phyloP scores from a whole-genome alignment of 805 yeast genomes.

The Lachancea thermotolerans region DNA sequence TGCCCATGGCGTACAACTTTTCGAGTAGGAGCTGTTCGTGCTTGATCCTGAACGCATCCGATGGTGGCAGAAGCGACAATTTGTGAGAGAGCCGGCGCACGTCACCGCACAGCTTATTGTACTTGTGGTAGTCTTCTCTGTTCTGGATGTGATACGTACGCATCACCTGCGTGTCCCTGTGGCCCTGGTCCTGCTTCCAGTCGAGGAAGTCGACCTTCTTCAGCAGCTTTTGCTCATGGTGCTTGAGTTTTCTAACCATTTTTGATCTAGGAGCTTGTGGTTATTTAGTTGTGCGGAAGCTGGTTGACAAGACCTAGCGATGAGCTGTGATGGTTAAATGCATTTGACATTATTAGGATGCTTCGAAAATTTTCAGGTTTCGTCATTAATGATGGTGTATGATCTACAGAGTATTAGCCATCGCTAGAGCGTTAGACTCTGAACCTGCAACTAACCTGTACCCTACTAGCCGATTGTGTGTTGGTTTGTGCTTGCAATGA shows the following conservation, averaged over 20 bases:
- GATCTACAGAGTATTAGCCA: background rate
- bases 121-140: constrained; percentile 92
- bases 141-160: constrained; percentile 87
- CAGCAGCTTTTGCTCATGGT: constrained; percentile 90
- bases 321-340: background rate
- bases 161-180: constrained; percentile 95
- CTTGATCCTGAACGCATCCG: constrained; percentile 78
- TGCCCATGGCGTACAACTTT: constrained; percentile 83
- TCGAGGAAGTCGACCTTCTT: constrained; percentile 94
- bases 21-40: constrained; percentile 86
- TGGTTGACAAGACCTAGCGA: background rate
- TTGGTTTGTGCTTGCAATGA: too few species aligned
- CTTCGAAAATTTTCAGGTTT: background rate
- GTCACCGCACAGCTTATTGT: constrained; percentile 88
- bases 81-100: constrained; percentile 82
- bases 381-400: background rate
- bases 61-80: constrained; percentile 75
- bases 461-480: too few species aligned
- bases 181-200: constrained; percentile 95
- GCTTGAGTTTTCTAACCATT: constrained; percentile 84
- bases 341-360: background rate
- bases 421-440: too few species aligned
- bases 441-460: too few species aligned
- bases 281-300: too few species aligned
- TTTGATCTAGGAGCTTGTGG: constrained; percentile 7